These are phyloP conservation scores for Lepraria neglecta DNA, from an alignment of 495 filamentous ascomycete genomes.

Conservation along the genomic window DNA sequence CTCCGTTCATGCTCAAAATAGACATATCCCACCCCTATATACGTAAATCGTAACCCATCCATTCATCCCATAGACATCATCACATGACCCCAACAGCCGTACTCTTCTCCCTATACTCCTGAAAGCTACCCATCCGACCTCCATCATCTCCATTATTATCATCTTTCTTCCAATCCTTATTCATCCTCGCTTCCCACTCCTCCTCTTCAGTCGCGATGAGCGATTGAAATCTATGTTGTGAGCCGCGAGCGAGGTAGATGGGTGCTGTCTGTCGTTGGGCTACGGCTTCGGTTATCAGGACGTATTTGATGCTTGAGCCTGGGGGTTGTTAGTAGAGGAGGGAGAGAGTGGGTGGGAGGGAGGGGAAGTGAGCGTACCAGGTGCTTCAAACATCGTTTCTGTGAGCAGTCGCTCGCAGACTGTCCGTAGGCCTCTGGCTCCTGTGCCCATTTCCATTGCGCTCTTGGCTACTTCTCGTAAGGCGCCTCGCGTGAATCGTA, in stretches of 20 bases:
- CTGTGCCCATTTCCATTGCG: slow-evolving; percentile 71
- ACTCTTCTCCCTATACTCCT: slow-evolving; percentile 47
- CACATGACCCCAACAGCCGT: slow-evolving; percentile 26
- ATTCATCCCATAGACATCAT: not conserved
- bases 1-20: too few species aligned
- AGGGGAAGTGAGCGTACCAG: slow-evolving; percentile 41
- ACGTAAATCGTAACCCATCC: not conserved
- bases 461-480: slow-evolving; percentile 70
- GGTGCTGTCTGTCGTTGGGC: slow-evolving; percentile 57
- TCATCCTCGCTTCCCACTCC: slow-evolving; percentile 48
- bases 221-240: slow-evolving; percentile 52
- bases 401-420: slow-evolving; percentile 82
- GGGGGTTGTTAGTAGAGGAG: not conserved
- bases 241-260: slow-evolving; percentile 56
- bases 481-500: slow-evolving; percentile 75
- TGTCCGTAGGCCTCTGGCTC: slow-evolving; percentile 78
- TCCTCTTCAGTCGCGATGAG: slow-evolving; percentile 58
- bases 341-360: not conserved
- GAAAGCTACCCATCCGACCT: slow-evolving; percentile 40
- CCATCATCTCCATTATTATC: slow-evolving; percentile 30
- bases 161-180: slow-evolving; percentile 33
- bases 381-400: slow-evolving; percentile 88
- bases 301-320: slow-evolving; percentile 58
- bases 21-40: slow-evolving; percentile 1
- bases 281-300: slow-evolving; percentile 70